Conservation (phyloP, 345 rosid genomes). For the Aethionema arabicum region DNA sequence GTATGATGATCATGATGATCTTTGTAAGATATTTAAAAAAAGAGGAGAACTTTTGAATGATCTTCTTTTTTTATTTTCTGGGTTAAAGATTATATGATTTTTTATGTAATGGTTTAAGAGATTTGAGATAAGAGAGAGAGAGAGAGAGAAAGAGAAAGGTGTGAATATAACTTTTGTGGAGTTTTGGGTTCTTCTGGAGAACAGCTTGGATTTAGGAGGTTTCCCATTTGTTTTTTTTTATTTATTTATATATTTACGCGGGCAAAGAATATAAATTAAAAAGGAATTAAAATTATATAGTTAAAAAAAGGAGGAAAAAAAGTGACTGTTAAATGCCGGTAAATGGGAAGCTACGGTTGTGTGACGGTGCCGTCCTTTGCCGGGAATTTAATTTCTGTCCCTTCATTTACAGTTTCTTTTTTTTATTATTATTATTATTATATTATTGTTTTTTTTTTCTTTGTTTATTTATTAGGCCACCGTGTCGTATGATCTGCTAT, state of each 20-base stretch:
- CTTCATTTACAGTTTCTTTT: slow-evolving; percentile 9
- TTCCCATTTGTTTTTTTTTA: slow-evolving; percentile 44
- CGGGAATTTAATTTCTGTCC: slow-evolving; percentile 48
- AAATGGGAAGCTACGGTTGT: slow-evolving; percentile 32
- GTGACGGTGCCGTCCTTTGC: slow-evolving; percentile 47
- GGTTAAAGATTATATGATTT: slow-evolving; percentile 22
- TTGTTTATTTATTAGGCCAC: slow-evolving; percentile 10
- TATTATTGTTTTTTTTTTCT: not conserved
- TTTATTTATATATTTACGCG: slow-evolving; percentile 33
- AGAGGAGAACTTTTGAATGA: slow-evolving; percentile 13
- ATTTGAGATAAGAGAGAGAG: slow-evolving; percentile 32
- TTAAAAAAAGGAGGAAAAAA: slow-evolving; percentile 5
- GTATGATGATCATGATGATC: slow-evolving; percentile 27
- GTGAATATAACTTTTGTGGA: slow-evolving; percentile 48
- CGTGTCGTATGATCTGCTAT: slow-evolving; percentile 24
- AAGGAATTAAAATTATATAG: slow-evolving; percentile 1
- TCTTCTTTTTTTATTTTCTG: slow-evolving; percentile 26
- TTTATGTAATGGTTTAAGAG: slow-evolving; percentile 19
- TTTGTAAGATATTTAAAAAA: slow-evolving; percentile 23
- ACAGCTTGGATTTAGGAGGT: slow-evolving; percentile 62
- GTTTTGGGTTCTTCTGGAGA: slow-evolving; percentile 50
- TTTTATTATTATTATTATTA: no score
- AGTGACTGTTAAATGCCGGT: slow-evolving; percentile 75
- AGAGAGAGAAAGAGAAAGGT: slow-evolving; percentile 36
- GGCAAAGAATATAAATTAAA: slow-evolving; percentile 16